Base-by-base conservation (phyloP, 768 basidiomycete genomes). In the Mycena crocata region DNA sequence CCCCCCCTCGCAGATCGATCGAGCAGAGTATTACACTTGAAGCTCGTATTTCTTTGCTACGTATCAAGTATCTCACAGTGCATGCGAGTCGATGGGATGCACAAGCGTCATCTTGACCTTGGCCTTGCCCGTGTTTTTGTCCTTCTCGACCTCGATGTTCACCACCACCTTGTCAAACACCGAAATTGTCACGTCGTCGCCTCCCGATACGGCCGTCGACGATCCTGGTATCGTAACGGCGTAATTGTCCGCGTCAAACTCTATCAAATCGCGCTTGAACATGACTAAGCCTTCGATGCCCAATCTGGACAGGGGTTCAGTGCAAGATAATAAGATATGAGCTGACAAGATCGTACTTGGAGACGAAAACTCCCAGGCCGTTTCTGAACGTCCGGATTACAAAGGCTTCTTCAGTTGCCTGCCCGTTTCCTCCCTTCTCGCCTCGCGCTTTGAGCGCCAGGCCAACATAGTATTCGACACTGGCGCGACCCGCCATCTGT, bases 401-500 rank as follows among this genome's bases (percentile, higher is more conserved):
- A 74, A 93, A 97, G 6, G 95, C 96, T 35, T 96, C 93, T 72
- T 96, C 95, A 3, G 73, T 79, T 14, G 94, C 90, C 40, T 78
- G 76, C 10, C 71, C 78, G 51, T 83, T 80, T 63, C 72, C 72
- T 56, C 78, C 78, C 63, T 72, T 72, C 52, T 79, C 79, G 48
- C 85, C 86, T 17, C 90, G 84, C 3, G 86, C 89, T 70, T 94
- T 95, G 67, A 99, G 79, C 5, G 96, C 95, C 19, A 99, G 81
- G 0, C 97, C 96, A 30, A 98, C 96, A 73, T 98, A 99, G 71
- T 99, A 99, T 79, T 99, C 97, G 34, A 98, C 92, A 75, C 95
- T 97, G 0, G 98, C 98, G 17, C 98, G 86, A 5, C 96, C 90
- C 0, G 98, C 98, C 93, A 96, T 97, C 75, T 99, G 98, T 0